Evolutionary conservation across 202 grass and related monocot species (phyloP).

Genomic region (Eragrostis tef): DNA sequence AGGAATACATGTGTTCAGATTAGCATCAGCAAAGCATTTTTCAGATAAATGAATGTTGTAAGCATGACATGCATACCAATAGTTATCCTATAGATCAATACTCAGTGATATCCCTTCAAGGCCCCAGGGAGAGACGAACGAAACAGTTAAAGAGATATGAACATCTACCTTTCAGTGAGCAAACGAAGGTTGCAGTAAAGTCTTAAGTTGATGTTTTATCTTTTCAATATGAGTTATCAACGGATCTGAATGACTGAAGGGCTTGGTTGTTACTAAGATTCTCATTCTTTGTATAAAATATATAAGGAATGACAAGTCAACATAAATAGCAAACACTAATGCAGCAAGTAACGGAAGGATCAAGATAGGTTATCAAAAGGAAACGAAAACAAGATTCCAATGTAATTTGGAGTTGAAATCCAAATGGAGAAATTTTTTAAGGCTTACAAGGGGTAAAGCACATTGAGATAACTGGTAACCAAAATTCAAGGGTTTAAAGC

Average conservation of each 20-base stretch:
- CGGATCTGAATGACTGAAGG: constrained; percentile 37
- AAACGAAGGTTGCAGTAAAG: constrained; percentile 41
- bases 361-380: too few relatives aligned
- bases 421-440: too few relatives aligned
- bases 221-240: constrained; percentile 39
- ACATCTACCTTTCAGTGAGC: constrained; percentile 75
- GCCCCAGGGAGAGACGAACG: constrained; percentile 79
- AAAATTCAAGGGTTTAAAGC: too few relatives aligned
- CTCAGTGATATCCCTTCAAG: constrained; percentile 83
- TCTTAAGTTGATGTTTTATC: constrained; percentile 56
- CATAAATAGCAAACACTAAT: too few relatives aligned
- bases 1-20: constrained; percentile 46
- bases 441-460: too few relatives aligned
- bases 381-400: too few relatives aligned
- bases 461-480: too few relatives aligned
- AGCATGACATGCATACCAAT: constrained; percentile 19
- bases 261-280: constrained; percentile 36
- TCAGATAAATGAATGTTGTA: constrained; percentile 21
- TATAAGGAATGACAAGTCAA: too few relatives aligned
- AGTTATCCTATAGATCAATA: constrained; percentile 84
- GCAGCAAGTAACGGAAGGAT: too few relatives aligned
- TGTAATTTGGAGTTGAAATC: too few relatives aligned
- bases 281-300: constrained; percentile 47
- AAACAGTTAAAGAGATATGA: constrained; percentile 74
- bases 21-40: constrained; percentile 16